Conservation (phyloP, 2,329 filamentous ascomycete species). For the Keithomyces neogunnii region DNA sequence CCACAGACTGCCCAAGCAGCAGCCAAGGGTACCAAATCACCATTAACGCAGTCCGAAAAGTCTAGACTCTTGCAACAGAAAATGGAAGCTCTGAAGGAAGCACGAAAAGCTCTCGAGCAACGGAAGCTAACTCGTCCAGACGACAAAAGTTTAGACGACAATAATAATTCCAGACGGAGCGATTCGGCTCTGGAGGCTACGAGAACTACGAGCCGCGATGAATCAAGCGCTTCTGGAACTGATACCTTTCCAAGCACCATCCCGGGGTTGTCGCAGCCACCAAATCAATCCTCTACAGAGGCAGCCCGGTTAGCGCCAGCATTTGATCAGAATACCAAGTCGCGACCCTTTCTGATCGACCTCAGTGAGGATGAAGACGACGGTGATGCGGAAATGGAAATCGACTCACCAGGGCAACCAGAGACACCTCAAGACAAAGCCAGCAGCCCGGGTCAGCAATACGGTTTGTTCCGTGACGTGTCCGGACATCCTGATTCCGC, state of each 20-base stretch:
- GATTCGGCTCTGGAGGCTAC: not conserved
- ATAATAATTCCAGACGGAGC: not conserved
- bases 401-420: slow-evolving; percentile 45
- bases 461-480: slow-evolving; percentile 33
- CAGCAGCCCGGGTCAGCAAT: slow-evolving; percentile 23
- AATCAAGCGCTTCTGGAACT: slow-evolving; percentile 3
- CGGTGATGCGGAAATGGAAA: slow-evolving; percentile 52
- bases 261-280: slow-evolving; percentile 25
- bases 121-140: not conserved
- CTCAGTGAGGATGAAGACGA: slow-evolving; percentile 68
- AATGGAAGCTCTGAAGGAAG: slow-evolving; percentile 64
- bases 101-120: slow-evolving; percentile 33
- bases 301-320: not conserved
- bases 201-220: not conserved
- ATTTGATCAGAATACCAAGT: slow-evolving; percentile 49
- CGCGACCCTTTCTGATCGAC: slow-evolving; percentile 68
- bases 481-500: slow-evolving; percentile 34
- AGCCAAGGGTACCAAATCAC: slow-evolving; percentile 16
- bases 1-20: not conserved
- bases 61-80: slow-evolving; percentile 67
- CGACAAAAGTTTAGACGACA: slow-evolving; percentile 1
- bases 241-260: slow-evolving; percentile 17
- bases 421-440: slow-evolving; percentile 23
- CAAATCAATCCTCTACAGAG: slow-evolving; percentile 12
- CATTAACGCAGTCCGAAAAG: slow-evolving; percentile 50